Evolutionary conservation across 164 flowering plant species (phyloP), one percentile per base, ranked within the genome.

Genomic region (Berberis thunbergii): DNA sequence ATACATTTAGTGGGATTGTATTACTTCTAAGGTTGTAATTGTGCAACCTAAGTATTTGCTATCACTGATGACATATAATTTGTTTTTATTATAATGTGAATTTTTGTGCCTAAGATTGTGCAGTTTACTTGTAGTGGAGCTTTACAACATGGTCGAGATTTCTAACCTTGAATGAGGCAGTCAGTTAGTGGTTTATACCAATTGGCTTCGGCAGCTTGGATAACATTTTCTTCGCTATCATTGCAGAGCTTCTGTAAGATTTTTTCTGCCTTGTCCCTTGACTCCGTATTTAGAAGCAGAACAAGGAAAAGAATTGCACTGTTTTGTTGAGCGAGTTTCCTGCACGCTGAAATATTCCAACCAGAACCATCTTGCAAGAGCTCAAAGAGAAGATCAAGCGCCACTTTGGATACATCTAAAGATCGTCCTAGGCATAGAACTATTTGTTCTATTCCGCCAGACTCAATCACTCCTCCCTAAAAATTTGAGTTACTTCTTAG

Each of bases 161-260:
- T 48, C 84, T 64, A 63, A 87, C 94, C 94, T 76, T 77, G 76
- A 67, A 70, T 38, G 9, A 85, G 70, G 61, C 81, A 74, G 74
- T 72, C 73, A 59, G 72, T 53, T 54, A 87, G 84, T 54, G 94
- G 89, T 57, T 76, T 77, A 63, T 73, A 84, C 89, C 89, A 87
- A 44, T 75, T 78, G 41, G 81, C 79, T 60, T 61, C 70, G 41
- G 89, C 94, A 61, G 79, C 83, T 50, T 45, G 62, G 64, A 70
- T 46, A 75, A 85, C 72, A 57, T 76, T 85, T 13, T 75, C 79
- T 44, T 82, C 88, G 66, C 83, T 79, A 49, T 76, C 69, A 48
- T 80, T 80, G 64, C 84, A 80, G 60, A 87, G 84, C 68, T 77
- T 72, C 68, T 66, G 52, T 65, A 87, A 64, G 45, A 87, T 87